Evolutionary conservation across 2,329 filamentous ascomycete species (phyloP).

Genomic region (Geosmithia morbida): DNA sequence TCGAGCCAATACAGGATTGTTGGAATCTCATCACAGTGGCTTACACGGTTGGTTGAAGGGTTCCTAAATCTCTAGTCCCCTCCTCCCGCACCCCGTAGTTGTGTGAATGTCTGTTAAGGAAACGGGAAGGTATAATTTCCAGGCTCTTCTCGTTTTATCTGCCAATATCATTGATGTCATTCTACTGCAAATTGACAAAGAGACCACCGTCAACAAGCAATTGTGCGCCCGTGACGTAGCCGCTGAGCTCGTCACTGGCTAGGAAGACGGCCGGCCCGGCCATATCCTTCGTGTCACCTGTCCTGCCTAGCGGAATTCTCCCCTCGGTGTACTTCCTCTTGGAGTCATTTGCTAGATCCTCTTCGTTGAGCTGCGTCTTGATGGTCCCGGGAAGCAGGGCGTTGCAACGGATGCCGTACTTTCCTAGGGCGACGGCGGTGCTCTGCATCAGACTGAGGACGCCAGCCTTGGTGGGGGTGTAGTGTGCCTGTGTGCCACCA

Average conservation of each 20-base stretch:
- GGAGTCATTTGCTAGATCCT: conserved; percentile 56
- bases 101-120: too few species aligned
- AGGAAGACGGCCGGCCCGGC: conserved; percentile 77
- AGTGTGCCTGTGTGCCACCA: conserved; percentile 67
- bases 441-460: conserved; percentile 73
- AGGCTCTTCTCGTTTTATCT: not conserved
- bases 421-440: conserved; percentile 63
- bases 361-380: conserved; percentile 70
- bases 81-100: too few species aligned
- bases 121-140: not conserved
- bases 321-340: conserved; percentile 71
- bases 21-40: too few species aligned
- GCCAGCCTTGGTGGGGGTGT: conserved; percentile 80
- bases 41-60: too few species aligned
- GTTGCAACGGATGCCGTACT: conserved; percentile 67
- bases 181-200: conserved; percentile 75
- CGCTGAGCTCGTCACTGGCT: conserved; percentile 63
- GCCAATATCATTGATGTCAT: not conserved
- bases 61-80: too few species aligned
- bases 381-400: conserved; percentile 74
- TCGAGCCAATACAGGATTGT: too few species aligned
- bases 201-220: conserved; percentile 76
- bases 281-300: conserved; percentile 60
- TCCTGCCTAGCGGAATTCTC: conserved; percentile 62
- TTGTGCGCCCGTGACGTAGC: conserved; percentile 72